Conservation (phyloP, 2,329 filamentous ascomycete species). For the Aspergillus sp. region DNA sequence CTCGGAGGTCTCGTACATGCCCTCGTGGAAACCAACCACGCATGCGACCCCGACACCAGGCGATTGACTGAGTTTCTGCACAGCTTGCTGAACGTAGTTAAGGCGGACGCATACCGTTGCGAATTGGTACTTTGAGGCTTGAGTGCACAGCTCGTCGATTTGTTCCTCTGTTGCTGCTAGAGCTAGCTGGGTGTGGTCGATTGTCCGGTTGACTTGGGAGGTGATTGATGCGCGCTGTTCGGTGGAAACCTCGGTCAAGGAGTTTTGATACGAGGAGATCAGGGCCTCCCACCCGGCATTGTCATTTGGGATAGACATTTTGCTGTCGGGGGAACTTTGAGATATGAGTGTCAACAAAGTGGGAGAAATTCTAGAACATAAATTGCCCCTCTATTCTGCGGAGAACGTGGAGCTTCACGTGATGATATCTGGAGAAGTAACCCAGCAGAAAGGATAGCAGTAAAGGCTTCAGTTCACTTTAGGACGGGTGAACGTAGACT, state of each 20-base stretch:
- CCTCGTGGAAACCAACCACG: constrained; percentile 65
- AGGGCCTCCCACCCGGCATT: constrained; percentile 40
- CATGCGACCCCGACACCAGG: constrained; percentile 58
- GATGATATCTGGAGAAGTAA: constrained; percentile 4
- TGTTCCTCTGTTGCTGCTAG: constrained; percentile 51
- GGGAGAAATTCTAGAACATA: not conserved
- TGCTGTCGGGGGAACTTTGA: constrained; percentile 4
- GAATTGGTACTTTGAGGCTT: constrained; percentile 53
- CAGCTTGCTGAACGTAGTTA: constrained; percentile 56
- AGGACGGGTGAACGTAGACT: not conserved
- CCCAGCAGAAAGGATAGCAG: not conserved
- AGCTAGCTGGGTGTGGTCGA: constrained; percentile 50
- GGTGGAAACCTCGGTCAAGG: constrained; percentile 30
- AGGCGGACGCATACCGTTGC: constrained; percentile 62
- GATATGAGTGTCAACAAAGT: not conserved
- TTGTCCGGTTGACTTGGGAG: constrained; percentile 37
- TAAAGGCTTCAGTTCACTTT: not conserved
- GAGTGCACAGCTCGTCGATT: constrained; percentile 59
- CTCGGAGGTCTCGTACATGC: constrained; percentile 55
- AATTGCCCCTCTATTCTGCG: not conserved
- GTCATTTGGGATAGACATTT: constrained; percentile 33
- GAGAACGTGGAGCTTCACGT: constrained; percentile 1
- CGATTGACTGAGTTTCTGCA: constrained; percentile 49
- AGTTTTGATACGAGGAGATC: constrained; percentile 32
- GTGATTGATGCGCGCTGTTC: constrained; percentile 32